These are phyloP conservation scores for Scheffersomyces coipomensis DNA, from an alignment of 805 yeast species.

Conservation along the genomic window DNA sequence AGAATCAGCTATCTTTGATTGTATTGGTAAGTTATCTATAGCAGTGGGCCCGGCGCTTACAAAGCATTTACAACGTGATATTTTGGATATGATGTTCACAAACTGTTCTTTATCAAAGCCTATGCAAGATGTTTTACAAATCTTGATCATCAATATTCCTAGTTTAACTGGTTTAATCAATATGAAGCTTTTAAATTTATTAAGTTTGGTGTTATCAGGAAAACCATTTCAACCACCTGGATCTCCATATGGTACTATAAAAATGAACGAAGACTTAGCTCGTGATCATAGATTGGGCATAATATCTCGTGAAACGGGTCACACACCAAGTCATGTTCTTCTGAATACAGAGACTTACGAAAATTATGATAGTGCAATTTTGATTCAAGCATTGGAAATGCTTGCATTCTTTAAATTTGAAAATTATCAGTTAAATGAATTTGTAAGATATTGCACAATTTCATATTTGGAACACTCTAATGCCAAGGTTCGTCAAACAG, in stretches of 20 bases:
- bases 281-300: slow-evolving; percentile 73
- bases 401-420: slow-evolving; percentile 72
- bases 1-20: slow-evolving; percentile 84
- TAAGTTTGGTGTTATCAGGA: slow-evolving; percentile 79
- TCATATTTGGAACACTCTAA: slow-evolving; percentile 79
- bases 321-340: slow-evolving; percentile 32
- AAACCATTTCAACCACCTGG: slow-evolving; percentile 82
- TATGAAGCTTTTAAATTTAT: slow-evolving; percentile 63
- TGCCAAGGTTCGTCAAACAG: slow-evolving; percentile 76
- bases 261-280: slow-evolving; percentile 65
- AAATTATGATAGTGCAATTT: slow-evolving; percentile 42
- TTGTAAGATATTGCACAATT: slow-evolving; percentile 82
- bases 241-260: slow-evolving; percentile 64
- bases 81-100: slow-evolving; percentile 69
- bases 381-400: slow-evolving; percentile 78
- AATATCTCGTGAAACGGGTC: slow-evolving; percentile 66
- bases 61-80: slow-evolving; percentile 79
- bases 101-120: slow-evolving; percentile 82
- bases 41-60: slow-evolving; percentile 94
- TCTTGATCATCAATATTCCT: slow-evolving; percentile 71
- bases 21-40: slow-evolving; percentile 79
- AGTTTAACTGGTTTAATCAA: slow-evolving; percentile 74
- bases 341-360: slow-evolving; percentile 31
- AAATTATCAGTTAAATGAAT: slow-evolving; percentile 77
- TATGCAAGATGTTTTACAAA: slow-evolving; percentile 71